Base-by-base conservation (phyloP, 2,329 filamentous ascomycete genomes). In the Aspergillus sp. region DNA sequence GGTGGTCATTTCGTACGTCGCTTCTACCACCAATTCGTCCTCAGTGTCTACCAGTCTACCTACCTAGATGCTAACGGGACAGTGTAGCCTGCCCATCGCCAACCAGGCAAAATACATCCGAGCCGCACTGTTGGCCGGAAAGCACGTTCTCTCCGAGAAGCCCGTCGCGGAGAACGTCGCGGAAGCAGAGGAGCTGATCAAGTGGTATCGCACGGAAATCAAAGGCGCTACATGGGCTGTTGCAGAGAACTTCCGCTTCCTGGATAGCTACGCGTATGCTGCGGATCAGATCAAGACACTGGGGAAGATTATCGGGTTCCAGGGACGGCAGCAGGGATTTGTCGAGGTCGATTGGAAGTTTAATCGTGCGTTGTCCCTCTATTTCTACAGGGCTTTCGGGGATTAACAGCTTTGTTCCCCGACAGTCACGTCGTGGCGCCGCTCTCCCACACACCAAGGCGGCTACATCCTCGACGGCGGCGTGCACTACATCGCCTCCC, bases 401-500 rank as follows among this genome's bases (percentile, higher is more conserved):
- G 19, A 19, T 19, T 19, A 19, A 19, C 19, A 19, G 19, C 19
- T 19, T 1, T 19, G 19, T 19, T 19, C 19, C 19, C 19, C 19
- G 19, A 13, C 9, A 41, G 34, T 41, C 34, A 41, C 34, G 13
- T 5, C 11, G 7, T 38, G 50, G 50, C 86, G 91, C 58, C 89
- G 89, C 74, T 83, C 78, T 58, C 90, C 91, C 1, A 81, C 84
- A 56, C 85, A 91, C 72, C 90, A 92, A 75, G 91, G 91, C 58
- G 91, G 91, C 0, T 93, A 93, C 73, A 74, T 93, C 58, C 84
- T 93, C 1, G 91, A 93, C 70, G 90, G 87, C 17, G 91, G 91
- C 46, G 89, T 93, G 28, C 91, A 93, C 76, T 88, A 86, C 63
- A 80, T 88, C 8, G 90, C 91, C 7, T 87, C 79, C 0, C 57